Base-by-base conservation (phyloP, 176 grass and related monocot species). In the Aegilops tauschii region DNA sequence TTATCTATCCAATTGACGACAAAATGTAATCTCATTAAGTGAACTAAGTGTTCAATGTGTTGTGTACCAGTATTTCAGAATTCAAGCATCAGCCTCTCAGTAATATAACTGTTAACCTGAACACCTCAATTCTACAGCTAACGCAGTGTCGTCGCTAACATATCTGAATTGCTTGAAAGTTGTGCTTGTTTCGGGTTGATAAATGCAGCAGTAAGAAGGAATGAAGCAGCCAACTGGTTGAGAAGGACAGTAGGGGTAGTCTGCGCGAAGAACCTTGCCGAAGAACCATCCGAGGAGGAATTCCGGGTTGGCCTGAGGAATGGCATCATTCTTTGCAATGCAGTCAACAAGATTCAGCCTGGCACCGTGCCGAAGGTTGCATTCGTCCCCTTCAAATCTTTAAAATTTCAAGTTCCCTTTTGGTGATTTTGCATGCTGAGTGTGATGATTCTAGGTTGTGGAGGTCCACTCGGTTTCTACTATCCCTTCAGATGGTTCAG, bases 321-420 rank as follows among this genome's bases (percentile, higher is more conserved):
- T 85, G 97, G 97, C 31, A 96, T 98, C 81, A 50, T 96, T 83
- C 97, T 98, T 47, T 98, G 97, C 87, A 93, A 91, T 92, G 88
- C 90, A 77, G 88, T 98, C 32, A 98, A 98, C 81, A 98, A 93
- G 78, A 80, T 98, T 88, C 90, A 94, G 65, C 90, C 87, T 67
- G 96, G 92, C 17, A 65, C 92, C 1, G 90, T 98, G 64, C 74
- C 85, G 47, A 95, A 96, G 93, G 96, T 98, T 87, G 42, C 69
- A 82, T 69, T 86, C 86, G 29, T 63, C 21, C 61, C 75, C 14
- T 70, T 87, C 40, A 90, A 23, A 42, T 85, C 12, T 73, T 54
- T 61, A 85, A 59, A 36, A 69, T 89, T 71, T 32, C 27, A 44
- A 68, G 74, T 86, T 77, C 84, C 66, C 84, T 65, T 35, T 61